phyloP scores from a whole-genome alignment of 164 flowering plant species.

The Chloranthus sessilifolius region DNA sequence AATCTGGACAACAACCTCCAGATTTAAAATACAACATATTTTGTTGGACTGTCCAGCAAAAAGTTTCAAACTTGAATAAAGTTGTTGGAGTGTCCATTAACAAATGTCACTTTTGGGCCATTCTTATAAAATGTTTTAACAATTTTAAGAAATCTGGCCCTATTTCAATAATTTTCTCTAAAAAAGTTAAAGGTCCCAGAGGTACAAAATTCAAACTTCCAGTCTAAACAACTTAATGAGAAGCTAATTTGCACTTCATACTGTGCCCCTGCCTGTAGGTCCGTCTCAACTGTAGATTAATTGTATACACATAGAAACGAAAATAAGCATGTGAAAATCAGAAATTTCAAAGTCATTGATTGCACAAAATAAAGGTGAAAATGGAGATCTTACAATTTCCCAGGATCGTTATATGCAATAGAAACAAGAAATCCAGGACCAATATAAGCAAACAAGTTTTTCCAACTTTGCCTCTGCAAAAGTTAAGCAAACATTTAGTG shows the following conservation, averaged over 20 bases:
- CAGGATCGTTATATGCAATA: constrained; percentile 96
- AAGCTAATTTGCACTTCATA: constrained; percentile 30
- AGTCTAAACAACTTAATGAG: constrained; percentile 5
- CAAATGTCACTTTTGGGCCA: too few relatives aligned
- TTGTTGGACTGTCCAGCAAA: too few relatives aligned
- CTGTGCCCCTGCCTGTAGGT: constrained; percentile 85
- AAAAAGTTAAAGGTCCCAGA: too few relatives aligned
- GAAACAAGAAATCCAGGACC: constrained; percentile 99
- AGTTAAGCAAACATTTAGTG: too few relatives aligned
- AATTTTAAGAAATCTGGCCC: too few relatives aligned
- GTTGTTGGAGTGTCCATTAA: too few relatives aligned
- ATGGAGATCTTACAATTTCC: constrained; percentile 70
- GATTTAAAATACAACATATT: too few relatives aligned
- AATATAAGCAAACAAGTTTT: constrained; percentile 73
- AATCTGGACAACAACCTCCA: too few relatives aligned
- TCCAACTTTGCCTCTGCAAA: constrained; percentile 82
- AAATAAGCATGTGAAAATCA: background rate
- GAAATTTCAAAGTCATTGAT: background rate
- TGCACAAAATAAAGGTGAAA: constrained; percentile 1
- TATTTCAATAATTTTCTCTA: too few relatives aligned
- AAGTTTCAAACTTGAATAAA: too few relatives aligned
- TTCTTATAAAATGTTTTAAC: too few relatives aligned
- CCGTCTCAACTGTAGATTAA: constrained; percentile 75
- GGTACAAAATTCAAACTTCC: too few relatives aligned
- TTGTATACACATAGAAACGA: constrained; percentile 3